Base-by-base conservation (phyloP, 2,329 filamentous ascomycete genomes). In the Colletotrichum musicola region DNA sequence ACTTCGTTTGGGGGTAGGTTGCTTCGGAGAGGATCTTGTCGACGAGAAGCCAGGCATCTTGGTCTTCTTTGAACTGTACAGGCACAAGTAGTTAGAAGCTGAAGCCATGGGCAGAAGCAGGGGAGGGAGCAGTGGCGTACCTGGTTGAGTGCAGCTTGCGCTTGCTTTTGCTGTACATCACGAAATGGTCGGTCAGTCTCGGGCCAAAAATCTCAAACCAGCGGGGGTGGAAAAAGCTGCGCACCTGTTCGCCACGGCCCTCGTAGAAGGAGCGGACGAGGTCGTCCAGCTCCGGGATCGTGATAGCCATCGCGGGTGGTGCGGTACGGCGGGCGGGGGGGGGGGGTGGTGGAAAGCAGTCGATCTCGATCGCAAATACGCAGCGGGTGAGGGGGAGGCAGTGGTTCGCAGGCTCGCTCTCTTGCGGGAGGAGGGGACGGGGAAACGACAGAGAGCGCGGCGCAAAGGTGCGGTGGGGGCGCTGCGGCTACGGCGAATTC, bases 191-290 rank as follows among this genome's bases (percentile, higher is more conserved):
- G 71, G 80, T 84, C 74, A 84, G 81, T 74, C 76, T 70, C 53
- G 58, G 60, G 38, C n/a, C 73, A 57, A 51, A 57, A 72, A 68
- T 46, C 55, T 70, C 56, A 70, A 67, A 50, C 63, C 50, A 56
- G 55, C 18, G 42, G 10, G 54, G 57, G 49, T 49, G 35, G 35
- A 62, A 69, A 59, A 58, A 58, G 60, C 22, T 62, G 67, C 91
- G 77, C 86, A 97, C 94, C 86, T 94, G 89, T 71, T 98, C 94
- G 76, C 96, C 96, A 81, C 95, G 93, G 80, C 95, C 95, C 85
- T 98, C 95, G 79, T 97, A 99, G 84, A 99, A 98, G 85, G 93
- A 90, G 81, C 93, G 95, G 87, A 98, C 95, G 74, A 94, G 96
- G 82, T 88, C 91, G 89, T 99, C 96, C 86, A 99, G 90, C 90